Percentiles rank a stretch among this genome's conserved stretches.
Conservation (phyloP, 2,329 filamentous ascomycete genomes). For the Trichoderma oligosporum region DNA sequence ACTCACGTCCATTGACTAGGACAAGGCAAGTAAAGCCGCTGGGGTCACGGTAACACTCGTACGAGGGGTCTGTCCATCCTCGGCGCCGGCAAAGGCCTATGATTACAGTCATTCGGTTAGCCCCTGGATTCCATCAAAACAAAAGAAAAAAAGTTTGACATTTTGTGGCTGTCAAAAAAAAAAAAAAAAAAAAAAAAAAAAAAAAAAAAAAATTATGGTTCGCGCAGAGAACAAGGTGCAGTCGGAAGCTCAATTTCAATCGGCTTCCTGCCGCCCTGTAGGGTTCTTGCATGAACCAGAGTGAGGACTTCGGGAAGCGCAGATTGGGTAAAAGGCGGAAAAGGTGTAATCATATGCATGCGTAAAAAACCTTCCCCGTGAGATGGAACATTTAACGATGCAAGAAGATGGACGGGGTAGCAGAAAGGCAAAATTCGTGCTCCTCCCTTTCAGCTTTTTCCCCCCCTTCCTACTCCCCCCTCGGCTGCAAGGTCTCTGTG, state of each 20-base stretch:
- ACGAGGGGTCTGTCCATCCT: slow-evolving; percentile 87
- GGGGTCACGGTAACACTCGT: slow-evolving; percentile 72
- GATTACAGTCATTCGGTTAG: slow-evolving; percentile 24
- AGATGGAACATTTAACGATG: background rate
- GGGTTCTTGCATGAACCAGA: slow-evolving; percentile 10
- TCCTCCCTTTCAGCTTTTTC: background rate
- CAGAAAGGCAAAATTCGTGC: too few relatives aligned
- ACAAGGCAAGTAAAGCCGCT: slow-evolving; percentile 85
- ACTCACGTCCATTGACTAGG: slow-evolving; percentile 93
- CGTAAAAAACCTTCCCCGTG: background rate
- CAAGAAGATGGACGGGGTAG: background rate
- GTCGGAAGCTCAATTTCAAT: slow-evolving; percentile 30
- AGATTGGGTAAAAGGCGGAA: background rate
- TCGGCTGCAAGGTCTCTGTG: slow-evolving; percentile 3
- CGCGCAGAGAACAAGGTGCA: background rate
- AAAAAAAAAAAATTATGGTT: background rate
- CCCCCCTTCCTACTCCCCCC: background rate
- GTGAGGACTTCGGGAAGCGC: background rate
- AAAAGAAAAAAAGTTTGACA: background rate
- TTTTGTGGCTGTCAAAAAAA: background rate
- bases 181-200: background rate
- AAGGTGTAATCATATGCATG: background rate
- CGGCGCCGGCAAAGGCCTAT: slow-evolving; percentile 90
- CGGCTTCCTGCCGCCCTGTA: slow-evolving; percentile 14
- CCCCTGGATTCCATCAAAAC: background rate